Base-by-base conservation (phyloP, 2,329 filamentous ascomycete species). In the Penicillium sp. region DNA sequence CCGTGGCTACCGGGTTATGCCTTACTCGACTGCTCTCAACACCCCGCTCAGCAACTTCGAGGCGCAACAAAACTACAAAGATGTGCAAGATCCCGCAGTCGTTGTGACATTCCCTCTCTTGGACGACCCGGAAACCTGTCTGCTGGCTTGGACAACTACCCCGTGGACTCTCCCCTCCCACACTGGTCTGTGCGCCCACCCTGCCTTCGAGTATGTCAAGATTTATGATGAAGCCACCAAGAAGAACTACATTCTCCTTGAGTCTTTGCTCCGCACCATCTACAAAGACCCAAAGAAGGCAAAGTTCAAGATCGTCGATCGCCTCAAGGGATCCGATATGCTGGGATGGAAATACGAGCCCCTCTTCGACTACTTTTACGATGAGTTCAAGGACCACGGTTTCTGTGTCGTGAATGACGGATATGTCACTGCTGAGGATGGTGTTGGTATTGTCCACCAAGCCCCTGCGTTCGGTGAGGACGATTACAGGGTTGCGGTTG, bases 271-370 rank as follows among this genome's bases (percentile, higher is more conserved):
- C 29, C 82, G 83, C 54, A 93, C 89, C 5, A 80, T 97, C 2
- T 97, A 96, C 79, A 97, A 97, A 74, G 91, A 96, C 64, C 89
- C 89, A 7, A 97, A 96, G 79, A 96, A 96, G 79, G 92, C 92
- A 48, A 95, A 96, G 72, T 96, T 87, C 77, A 91, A 90, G 79
- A 81, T 94, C 49, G 71, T 96, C 14, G 83, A 89, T 60, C 92
- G 89, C 68, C 76, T 95, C 64, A 89, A 87, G 75, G 93, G 93
- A 47, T 89, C 86, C 61, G 87, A 92, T 45, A 91, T 97, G 86
- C 77, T 90, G 29, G 91, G 89, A 37, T 95, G 90, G 89, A 89
- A 86, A 71, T 97, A 97, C 69, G 81, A 91, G 73, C 92, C 93
- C 6, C 82, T 92, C 0, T 97, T 97, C 74, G 83, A 89, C 69